phyloP scores from a whole-genome alignment of 148 eudicot species.

The Camellia granthamiana region DNA sequence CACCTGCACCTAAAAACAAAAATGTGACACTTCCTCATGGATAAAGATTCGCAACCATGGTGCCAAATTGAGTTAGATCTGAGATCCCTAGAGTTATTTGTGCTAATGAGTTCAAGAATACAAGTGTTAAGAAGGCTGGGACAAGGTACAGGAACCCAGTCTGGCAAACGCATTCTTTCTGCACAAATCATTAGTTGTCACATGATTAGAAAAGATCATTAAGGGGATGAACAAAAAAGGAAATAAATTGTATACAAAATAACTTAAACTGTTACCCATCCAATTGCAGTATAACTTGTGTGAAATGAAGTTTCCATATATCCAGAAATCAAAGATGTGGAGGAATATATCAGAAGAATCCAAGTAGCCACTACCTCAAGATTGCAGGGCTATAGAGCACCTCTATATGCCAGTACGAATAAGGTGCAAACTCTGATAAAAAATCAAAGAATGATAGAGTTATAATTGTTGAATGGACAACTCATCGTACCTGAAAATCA shows the following conservation, averaged over 20 bases:
- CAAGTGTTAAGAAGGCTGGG: background rate
- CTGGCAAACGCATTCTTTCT: background rate
- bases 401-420: background rate
- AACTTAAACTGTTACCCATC: background rate
- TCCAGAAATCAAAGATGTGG: background rate
- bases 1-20: background rate
- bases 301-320: background rate
- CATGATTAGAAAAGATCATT: background rate
- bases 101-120: background rate
- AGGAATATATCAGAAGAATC: background rate
- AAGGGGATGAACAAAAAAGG: no score
- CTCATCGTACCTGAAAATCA: no score
- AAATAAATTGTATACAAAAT: background rate
- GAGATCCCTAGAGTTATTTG: background rate
- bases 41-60: background rate
- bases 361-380: no score
- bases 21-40: background rate
- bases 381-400: background rate
- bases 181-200: background rate
- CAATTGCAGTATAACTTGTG: background rate
- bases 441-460: background rate
- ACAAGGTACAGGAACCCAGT: background rate
- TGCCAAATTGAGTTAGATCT: background rate
- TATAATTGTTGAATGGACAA: background rate
- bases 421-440: background rate